A percentile compares a stretch with the other conserved stretches of the same genome.
Evolutionary conservation across 2,329 filamentous ascomycete species (phyloP).

Genomic region (Corinectria fuckeliana): DNA sequence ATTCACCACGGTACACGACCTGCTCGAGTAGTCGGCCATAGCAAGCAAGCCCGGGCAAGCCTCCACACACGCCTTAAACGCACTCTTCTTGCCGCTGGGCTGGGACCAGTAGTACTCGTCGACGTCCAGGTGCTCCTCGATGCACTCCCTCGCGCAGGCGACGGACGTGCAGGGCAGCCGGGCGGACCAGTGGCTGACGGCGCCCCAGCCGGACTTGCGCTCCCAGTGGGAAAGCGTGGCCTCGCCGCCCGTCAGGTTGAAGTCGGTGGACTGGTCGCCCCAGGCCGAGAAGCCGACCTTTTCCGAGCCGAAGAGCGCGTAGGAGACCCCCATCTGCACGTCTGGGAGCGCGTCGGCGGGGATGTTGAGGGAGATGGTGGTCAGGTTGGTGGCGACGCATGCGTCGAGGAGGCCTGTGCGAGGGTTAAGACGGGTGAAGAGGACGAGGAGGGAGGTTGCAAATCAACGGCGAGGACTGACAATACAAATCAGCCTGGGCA

Average conservation of each 20-base stretch:
- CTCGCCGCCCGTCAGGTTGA: slow-evolving; percentile 13
- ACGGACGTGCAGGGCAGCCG: slow-evolving; percentile 6
- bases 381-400: slow-evolving; percentile 14
- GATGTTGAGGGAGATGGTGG: slow-evolving; percentile 11
- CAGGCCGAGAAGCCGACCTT: slow-evolving; percentile 4
- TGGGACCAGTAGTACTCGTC: not conserved
- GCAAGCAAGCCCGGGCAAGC: not conserved
- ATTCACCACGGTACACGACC: not conserved
- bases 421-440: not conserved
- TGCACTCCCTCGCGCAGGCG: slow-evolving; percentile 6
- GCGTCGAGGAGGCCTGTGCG: slow-evolving; percentile 5
- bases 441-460: not conserved
- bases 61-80: slow-evolving; percentile 4
- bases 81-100: not conserved
- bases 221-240: slow-evolving; percentile 5
- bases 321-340: slow-evolving; percentile 3
- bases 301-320: not conserved
- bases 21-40: not conserved
- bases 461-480: not conserved
- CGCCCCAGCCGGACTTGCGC: not conserved
- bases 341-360: slow-evolving; percentile 5
- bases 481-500: not conserved
- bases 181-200: slow-evolving; percentile 4
- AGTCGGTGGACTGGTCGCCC: slow-evolving; percentile 12
- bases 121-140: slow-evolving; percentile 2